Evolutionary conservation across 2,329 filamentous ascomycete genomes (phyloP), one percentile per base, ranked within the genome.

Genomic region (Fusarium verrucosum): DNA sequence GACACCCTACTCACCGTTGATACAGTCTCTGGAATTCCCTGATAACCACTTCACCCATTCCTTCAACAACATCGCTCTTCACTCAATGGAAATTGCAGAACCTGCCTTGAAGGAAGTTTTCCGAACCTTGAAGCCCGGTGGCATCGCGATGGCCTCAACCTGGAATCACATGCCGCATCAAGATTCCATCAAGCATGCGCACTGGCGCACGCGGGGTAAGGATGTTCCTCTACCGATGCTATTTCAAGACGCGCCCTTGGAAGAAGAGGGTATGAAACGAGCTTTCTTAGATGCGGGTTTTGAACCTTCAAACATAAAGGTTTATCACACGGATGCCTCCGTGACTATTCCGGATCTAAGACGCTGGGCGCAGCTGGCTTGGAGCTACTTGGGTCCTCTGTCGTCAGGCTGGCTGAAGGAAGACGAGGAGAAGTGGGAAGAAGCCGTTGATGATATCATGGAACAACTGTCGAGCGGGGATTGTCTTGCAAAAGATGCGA

Each of bases 1-100:
- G 6, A 2, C 7, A 3, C 1, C 3, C 7, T 16, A 13, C 14
- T 36, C 4, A 54, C 7, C 3, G 7, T 14, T 3, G 2, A n/a
- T 10, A 14, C 3, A 49, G 26, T 19, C 22, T 14, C 33, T 46
- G 1, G 22, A 42, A 4, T 50, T 61, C 7, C 32, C 19, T 14
- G 25, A 44, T 14, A 37, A 37, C 2, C 16, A 35, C 4, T 60
- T 58, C 20, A 50, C 43, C 11, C 43, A 45, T 10, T 55, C 20
- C 1, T 41, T 59, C 10, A 57, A 33, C 33, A 50, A 43, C n/a
- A 22, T 56, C 9, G 38, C 51, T 4, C 35, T 45, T 28, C 52
- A 50, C 7, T 57, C 37, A 13, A 41, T 44, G 20, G 13, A 17
- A 4, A 16, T 40, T 5, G 36, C 28, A 2, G 16, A 16, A 4